phyloP scores from a whole-genome alignment of 208 protist species.

The Naegleria fowleri region DNA sequence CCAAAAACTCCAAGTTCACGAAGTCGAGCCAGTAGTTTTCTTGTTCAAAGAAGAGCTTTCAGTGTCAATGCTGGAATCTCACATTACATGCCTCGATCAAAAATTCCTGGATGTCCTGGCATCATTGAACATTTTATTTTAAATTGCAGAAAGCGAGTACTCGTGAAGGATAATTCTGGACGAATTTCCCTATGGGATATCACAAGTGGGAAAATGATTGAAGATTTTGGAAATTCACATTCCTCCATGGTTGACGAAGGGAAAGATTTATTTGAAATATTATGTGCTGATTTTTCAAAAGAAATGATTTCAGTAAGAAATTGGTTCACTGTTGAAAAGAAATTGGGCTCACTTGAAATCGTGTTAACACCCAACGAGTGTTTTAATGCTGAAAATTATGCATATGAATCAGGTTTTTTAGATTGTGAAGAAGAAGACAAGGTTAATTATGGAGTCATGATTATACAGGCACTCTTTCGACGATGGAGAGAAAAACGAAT shows the following conservation, averaged over 20 bases:
- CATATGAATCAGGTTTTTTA: background rate
- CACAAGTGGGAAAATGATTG: background rate
- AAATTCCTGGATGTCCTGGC: background rate
- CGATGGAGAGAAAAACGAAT: background rate
- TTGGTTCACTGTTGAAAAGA: slow-evolving; percentile 16
- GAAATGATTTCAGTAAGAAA: background rate
- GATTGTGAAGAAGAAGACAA: background rate
- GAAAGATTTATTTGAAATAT: background rate
- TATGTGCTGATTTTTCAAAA: background rate
- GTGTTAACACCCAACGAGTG: background rate
- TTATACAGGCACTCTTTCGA: background rate
- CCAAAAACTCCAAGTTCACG: background rate
- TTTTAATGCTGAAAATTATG: slow-evolving; percentile 22
- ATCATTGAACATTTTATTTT: background rate
- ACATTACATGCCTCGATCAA: background rate
- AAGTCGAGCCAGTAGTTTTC: background rate
- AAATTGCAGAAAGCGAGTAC: background rate
- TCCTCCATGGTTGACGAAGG: background rate
- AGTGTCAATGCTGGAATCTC: background rate
- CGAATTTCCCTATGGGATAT: background rate
- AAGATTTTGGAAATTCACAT: background rate
- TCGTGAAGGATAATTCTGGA: background rate
- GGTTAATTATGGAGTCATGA: background rate
- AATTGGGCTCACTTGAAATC: slow-evolving; percentile 14
- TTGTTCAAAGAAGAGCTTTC: background rate